Base-by-base conservation (phyloP, 495 filamentous ascomycete genomes). In the Xylaria scruposa region DNA sequence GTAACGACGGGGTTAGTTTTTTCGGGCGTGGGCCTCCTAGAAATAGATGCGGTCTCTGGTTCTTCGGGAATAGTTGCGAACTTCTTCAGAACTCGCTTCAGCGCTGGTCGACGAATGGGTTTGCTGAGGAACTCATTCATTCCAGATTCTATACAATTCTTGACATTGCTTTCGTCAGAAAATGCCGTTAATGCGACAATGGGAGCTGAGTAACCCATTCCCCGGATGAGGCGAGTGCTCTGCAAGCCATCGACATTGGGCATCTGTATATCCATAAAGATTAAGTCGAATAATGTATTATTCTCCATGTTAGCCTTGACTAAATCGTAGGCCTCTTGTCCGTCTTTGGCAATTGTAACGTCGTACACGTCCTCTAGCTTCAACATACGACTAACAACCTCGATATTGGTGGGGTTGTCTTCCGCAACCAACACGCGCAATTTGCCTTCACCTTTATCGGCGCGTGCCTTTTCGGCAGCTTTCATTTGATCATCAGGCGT, bases 221-320 rank as follows among this genome's bases (percentile, higher is more conserved):
- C 83, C 6, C 95, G 88, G 71, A 97, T 97, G 19, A 96, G 85
- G n/a, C 92, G 87, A 0, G 95, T 97, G 59, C 91, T 94, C 78
- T 97, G 89, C 31, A 97, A 86, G 5, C 95, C 95, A 72, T 97
- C 94, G 12, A 98, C 87, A 76, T 95, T 95, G 21, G 95, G 95
- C 95, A 98, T 98, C 85, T 95, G 85, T 58, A 97, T 92, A 79
- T 97, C 94, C 94, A 97, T 97, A 78, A 97, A 95, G 58, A 97
- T 96, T 17, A 97, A 82, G 73, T 95, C 90, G 77, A 94, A 97
- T 36, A 87, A 86, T 56, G 86, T 84, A 66, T 88, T 85, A 38
- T 88, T 86, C 44, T 91, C 89, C 92, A 97, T 94, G 72, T 88
- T 91, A 17, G 89, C 88, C 76, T 94, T 94, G 53, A 98, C 95